Conservation (phyloP, 371 early-diverging fungal species). For the Smittium culicis region DNA sequence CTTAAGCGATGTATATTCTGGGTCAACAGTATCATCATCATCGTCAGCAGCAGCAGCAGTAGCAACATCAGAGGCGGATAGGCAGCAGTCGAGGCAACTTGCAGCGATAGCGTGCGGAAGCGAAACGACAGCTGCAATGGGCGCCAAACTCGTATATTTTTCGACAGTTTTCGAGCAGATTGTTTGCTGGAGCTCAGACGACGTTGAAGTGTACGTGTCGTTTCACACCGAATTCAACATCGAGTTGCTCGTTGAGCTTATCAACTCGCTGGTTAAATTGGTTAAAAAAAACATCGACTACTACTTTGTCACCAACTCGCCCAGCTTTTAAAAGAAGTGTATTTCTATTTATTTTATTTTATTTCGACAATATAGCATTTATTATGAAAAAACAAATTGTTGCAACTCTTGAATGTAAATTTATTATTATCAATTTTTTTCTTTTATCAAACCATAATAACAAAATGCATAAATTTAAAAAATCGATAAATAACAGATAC, state of each 20-base stretch:
- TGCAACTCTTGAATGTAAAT: too few species aligned
- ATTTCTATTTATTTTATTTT: neutral
- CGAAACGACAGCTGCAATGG: slow-evolving; percentile 22
- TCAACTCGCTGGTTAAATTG: slow-evolving; percentile 26
- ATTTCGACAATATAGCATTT: too few species aligned
- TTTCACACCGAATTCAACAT: slow-evolving; percentile 20
- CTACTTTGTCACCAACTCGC: slow-evolving; percentile 27
- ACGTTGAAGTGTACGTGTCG: slow-evolving; percentile 28
- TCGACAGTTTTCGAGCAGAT: slow-evolving; percentile 22
- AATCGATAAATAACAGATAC: too few species aligned
- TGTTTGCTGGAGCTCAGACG: slow-evolving; percentile 13
- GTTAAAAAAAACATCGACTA: slow-evolving; percentile 28
- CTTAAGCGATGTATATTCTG: too few species aligned
- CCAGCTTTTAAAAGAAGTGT: slow-evolving; percentile 15
- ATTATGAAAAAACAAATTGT: too few species aligned
- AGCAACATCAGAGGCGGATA: slow-evolving; percentile 17
- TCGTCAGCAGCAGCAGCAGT: too few species aligned
- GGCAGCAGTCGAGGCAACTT: slow-evolving; percentile 25
- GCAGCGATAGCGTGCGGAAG: slow-evolving; percentile 16
- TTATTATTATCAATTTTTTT: too few species aligned
- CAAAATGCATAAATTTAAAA: too few species aligned
- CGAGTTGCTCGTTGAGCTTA: slow-evolving; percentile 20
- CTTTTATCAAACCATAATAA: too few species aligned
- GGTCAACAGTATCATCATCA: too few species aligned
- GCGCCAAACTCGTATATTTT: slow-evolving; percentile 11